Evolutionary conservation across 1,284 basidiomycete species (phyloP), one percentile per base, ranked within the genome.

Genomic region (Cutaneotrichosporon cavernicola): DNA sequence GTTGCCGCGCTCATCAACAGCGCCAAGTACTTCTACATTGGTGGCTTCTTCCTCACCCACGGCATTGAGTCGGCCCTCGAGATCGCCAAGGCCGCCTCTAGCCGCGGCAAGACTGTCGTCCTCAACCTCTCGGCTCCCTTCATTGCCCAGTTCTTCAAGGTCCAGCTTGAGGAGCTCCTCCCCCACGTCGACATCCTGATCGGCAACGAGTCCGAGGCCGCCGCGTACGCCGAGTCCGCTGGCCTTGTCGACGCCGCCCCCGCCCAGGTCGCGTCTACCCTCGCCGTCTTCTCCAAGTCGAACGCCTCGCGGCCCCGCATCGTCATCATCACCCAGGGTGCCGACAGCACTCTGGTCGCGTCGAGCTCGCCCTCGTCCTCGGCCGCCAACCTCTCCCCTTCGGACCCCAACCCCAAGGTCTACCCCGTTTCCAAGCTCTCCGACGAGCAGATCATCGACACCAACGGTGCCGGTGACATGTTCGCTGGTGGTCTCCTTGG

Each of bases 391-490:
- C 73, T 82, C 58, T 61, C 70, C 56, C 66, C 71, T 46, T 56
- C 60, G 13, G 80, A 80, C 68, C 60, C 71, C 60, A 78, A 84
- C 81, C 76, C 82, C 75, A 80, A 84, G 84, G 80, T 84, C 14
- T 90, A 84, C 82, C 73, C 83, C 38, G 91, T 96, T 56, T 79
- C 83, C 63, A 83, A 86, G 58, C 84, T 97, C 67, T 74, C 81
- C 60, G 83, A 84, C 69, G 85, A 85, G 63, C 78, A 89, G 79
- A 96, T 99, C 73, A 89, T 97, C 65, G 97, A 99, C 81, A 99
- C 97, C 63, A 99, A 99, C 82, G 97, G 92, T 60, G 97, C 97
- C n/a, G 97, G 97, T 60, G 97, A 99, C 80, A 94, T 93, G 59
- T 99, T 99, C 73, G 93, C 94, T n/a, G 97, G 97, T 68, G 97